A percentile compares a stretch with the other conserved stretches of the same genome.
phyloP scores from a whole-genome alignment of 192 early-diverging fungal genomes.

The Lobulomyces angularis region DNA sequence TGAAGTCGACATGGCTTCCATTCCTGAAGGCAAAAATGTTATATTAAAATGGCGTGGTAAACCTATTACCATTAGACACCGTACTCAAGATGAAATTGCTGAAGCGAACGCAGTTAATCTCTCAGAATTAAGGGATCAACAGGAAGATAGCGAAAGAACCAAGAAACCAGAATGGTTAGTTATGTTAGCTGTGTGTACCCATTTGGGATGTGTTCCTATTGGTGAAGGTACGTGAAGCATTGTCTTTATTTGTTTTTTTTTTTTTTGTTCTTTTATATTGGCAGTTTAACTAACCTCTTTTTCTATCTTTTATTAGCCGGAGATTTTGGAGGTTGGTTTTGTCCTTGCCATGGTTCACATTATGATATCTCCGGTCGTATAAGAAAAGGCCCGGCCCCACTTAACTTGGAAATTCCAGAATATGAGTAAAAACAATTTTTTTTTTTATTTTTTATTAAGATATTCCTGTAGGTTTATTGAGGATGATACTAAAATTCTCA shows the following conservation, averaged over 20 bases:
- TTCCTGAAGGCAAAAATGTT: conserved; percentile 94
- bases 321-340: conserved; percentile 98
- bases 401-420: conserved; percentile 92
- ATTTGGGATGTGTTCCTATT: conserved; percentile 94
- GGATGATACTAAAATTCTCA: conserved; percentile 57
- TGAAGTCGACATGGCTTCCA: conserved; percentile 79
- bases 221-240: conserved; percentile 53
- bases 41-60: conserved; percentile 89
- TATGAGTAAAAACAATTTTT: conserved; percentile 27
- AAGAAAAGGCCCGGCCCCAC: conserved; percentile 93
- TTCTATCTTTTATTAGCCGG: conserved; percentile 47
- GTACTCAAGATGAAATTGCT: conserved; percentile 80
- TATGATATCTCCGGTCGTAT: conserved; percentile 98
- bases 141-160: conserved; percentile 79
- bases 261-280: not conserved
- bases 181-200: conserved; percentile 79
- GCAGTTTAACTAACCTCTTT: not conserved
- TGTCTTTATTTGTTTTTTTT: conserved; percentile 5
- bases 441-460: not conserved
- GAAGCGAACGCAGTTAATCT: conserved; percentile 79
- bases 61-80: conserved; percentile 94
- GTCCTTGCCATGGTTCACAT: conserved; percentile 99
- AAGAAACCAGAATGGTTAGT: conserved; percentile 94
- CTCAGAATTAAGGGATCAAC: conserved; percentile 73
- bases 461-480: conserved; percentile 41